Base-by-base conservation (phyloP, 306 rosid genomes). In the Inga oerstediana region DNA sequence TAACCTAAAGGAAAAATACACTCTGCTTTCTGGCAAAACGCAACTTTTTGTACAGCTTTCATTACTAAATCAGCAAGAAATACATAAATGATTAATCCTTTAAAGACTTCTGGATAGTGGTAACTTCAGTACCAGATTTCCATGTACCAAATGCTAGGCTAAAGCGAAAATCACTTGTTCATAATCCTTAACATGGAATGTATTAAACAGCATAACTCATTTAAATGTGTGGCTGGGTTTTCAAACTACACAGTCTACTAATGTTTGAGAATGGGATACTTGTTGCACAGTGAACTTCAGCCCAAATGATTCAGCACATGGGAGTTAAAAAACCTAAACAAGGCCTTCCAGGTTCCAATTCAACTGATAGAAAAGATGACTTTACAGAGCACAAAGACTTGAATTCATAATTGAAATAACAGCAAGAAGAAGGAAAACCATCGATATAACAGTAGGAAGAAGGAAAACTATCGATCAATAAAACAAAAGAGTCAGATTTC, bases 321-420 rank as follows among this genome's bases (percentile, higher is more conserved):
- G 78, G 56, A 67, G 69, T 20, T 24, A 58, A 58, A 75, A 75
- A 78, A 59, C 34, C 80, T 51, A 67, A 59, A 78, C 49, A 49
- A 32, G 80, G 49, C 66, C 19, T 74, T 80, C 52, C 85, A 85
- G 73, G 41, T 12, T 76, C 69, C 70, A 59, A 30, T 59, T 75
- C 82, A 73, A 80, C 49, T 32, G 17, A 80, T 41, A 76, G 43
- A 80, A 65, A 54, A 34, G 11, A 82, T 34, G 32, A 10, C 15
- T 82, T 82, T 58, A 76, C 73, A 88, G 77, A 71, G 13, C 66
- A 82, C 75, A 76, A 82, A 83, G 49, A 80, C 81, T 54, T 39
- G 52, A 19, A 58, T 64, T 34, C 45, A 81, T 72, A 77, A 77
- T 45, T 72, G 39, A 70, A 66, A 46, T 20, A 74, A 77, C 27